Evolutionary conservation across 352 stramenopile genomes (phyloP), one percentile per base, ranked within the genome.

Genomic region (Phytophthora pisi): DNA sequence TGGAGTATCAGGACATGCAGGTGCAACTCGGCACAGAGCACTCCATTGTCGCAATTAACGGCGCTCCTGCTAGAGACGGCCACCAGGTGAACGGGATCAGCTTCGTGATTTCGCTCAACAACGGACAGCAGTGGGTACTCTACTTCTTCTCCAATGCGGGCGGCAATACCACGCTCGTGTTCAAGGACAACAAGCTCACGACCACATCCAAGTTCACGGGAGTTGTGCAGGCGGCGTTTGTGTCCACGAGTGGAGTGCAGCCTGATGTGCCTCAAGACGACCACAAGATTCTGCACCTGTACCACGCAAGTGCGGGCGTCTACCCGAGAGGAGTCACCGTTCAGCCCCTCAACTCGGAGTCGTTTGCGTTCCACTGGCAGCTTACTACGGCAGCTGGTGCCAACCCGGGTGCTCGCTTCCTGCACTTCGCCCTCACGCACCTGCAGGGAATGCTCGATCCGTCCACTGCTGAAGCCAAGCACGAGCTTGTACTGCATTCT

Each of bases 401-500:
- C 43, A 68, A 74, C 7, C 59, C 58, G 0, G 55, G 58, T 57
- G 60, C 68, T 63, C 74, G 73, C 1, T 89, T 88, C 28, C 53
- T 94, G 26, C 85, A 93, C 47, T 95, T 95, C 62, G 85, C 74
- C 31, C 62, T 93, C 16, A 74, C 78, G 3, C 87, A 93, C 24
- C 54, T 91, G 38, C 68, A 84, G 40, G 45, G 63, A 18, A 86
- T 93, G 80, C 61, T 91, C 38, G 80, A 89, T 43, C 40, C 43
- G 4, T 70, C 71, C 2, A 79, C 63, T 38, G 75, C 74, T 6
- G 73, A 82, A 54, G 61, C 64, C 9, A 79, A 81, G 20, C 67
- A 77, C 0, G 79, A 89, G 51, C 81, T 95, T 16, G 65, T 63
- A 51, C 69, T 95, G n/a, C 74, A 87, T 53, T 86, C 86, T 11